These are phyloP conservation scores for Trichoderma endophyticum DNA, from an alignment of 2,329 filamentous ascomycete genomes.

Conservation along the genomic window DNA sequence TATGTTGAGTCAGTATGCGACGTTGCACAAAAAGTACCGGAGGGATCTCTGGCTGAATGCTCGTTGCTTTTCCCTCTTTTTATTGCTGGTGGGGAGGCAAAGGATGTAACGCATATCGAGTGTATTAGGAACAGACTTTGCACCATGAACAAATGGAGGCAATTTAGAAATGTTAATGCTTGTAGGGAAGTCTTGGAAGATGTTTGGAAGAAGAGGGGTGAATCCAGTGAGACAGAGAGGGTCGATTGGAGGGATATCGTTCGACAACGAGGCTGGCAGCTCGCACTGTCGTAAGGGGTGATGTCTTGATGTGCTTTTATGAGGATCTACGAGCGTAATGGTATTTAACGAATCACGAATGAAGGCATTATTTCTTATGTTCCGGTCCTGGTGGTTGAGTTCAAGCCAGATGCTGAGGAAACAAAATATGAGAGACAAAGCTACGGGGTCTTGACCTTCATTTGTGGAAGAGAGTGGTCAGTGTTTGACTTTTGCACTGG, in stretches of 20 bases:
- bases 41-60: not conserved
- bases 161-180: not conserved
- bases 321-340: not conserved
- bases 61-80: not conserved
- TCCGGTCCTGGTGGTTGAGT: not conserved
- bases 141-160: not conserved
- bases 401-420: not conserved
- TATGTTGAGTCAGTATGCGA: not conserved
- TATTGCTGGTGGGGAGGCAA: not conserved
- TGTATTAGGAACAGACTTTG: not conserved
- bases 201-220: not conserved
- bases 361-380: not conserved
- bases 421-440: not conserved
- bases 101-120: not conserved
- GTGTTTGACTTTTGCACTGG: not conserved
- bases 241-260: not conserved
- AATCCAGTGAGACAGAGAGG: not conserved
- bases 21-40: not conserved
- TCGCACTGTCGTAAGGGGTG: not conserved
- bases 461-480: not conserved
- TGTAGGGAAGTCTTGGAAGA: not conserved
- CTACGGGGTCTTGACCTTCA: not conserved
- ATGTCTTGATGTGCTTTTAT: not conserved
- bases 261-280: not conserved
- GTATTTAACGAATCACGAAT: not conserved